phyloP scores from a whole-genome alignment of 2,329 filamentous ascomycete genomes.

The Venturia asperata region DNA sequence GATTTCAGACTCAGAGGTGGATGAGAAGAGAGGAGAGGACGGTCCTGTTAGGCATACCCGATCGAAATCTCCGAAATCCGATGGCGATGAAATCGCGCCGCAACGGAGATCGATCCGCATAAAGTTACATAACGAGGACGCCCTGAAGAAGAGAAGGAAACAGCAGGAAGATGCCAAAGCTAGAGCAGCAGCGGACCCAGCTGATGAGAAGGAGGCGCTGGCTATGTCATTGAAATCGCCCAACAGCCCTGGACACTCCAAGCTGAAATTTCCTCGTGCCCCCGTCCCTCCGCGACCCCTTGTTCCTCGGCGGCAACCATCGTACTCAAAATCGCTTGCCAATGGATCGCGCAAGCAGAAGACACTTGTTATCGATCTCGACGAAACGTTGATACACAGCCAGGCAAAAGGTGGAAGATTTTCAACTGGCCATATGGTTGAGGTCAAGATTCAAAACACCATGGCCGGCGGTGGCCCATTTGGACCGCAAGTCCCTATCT shows the following conservation, averaged over 20 bases:
- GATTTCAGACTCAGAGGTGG: conserved; percentile 60
- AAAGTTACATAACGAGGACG: conserved; percentile 77
- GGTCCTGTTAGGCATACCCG: conserved; percentile 50
- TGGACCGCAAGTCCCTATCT: conserved; percentile 85
- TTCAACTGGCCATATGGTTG: conserved; percentile 97
- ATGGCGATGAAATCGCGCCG: conserved; percentile 58
- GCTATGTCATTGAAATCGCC: conserved; percentile 85
- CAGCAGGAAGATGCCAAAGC: conserved; percentile 45
- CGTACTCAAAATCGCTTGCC: conserved; percentile 51
- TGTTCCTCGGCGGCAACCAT: conserved; percentile 81
- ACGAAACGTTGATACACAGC: conserved; percentile 96
- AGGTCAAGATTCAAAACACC: conserved; percentile 76
- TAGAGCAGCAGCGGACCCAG: conserved; percentile 24
- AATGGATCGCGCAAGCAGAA: conserved; percentile 51
- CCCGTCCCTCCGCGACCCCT: conserved; percentile 84
- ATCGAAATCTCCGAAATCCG: conserved; percentile 48
- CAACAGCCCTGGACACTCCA: conserved; percentile 65
- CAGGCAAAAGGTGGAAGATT: conserved; percentile 94
- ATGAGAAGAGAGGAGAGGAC: conserved; percentile 35
- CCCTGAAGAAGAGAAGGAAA: conserved; percentile 62
- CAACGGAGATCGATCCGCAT: conserved; percentile 79
- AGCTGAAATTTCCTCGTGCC: conserved; percentile 79
- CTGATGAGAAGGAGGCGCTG: conserved; percentile 32
- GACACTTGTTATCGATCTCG: conserved; percentile 88
- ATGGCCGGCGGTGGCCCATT: conserved; percentile 60